These are phyloP conservation scores for Jatropha podagrica DNA, from an alignment of 441 rosid species.

Conservation along the genomic window DNA sequence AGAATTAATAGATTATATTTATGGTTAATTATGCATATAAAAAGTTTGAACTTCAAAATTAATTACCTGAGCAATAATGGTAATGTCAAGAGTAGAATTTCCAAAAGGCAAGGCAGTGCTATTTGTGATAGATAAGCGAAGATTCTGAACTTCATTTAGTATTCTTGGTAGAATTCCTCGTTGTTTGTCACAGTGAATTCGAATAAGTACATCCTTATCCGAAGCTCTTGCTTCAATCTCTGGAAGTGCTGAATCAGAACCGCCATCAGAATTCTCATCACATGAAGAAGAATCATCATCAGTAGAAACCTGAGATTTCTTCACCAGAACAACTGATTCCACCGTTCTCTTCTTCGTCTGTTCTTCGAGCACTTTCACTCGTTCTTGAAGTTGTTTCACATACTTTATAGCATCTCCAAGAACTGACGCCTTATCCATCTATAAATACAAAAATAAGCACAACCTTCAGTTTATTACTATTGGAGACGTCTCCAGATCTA, in stretches of 20 bases:
- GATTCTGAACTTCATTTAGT: slow-evolving; percentile 50
- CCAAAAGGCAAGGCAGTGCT: slow-evolving; percentile 72
- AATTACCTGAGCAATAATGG: slow-evolving; percentile 70
- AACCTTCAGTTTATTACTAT: too few species aligned
- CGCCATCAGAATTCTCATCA: slow-evolving; percentile 38
- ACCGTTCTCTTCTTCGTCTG: slow-evolving; percentile 48
- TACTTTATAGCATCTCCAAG: slow-evolving; percentile 57
- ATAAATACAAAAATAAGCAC: not conserved
- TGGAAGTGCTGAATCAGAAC: slow-evolving; percentile 42
- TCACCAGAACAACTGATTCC: slow-evolving; percentile 63
- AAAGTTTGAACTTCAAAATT: not conserved
- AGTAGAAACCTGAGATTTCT: slow-evolving; percentile 47
- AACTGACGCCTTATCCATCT: slow-evolving; percentile 73
- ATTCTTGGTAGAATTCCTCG: slow-evolving; percentile 47
- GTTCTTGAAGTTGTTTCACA: slow-evolving; percentile 58
- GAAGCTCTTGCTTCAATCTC: slow-evolving; percentile 78
- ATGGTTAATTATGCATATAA: too few species aligned
- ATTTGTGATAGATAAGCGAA: slow-evolving; percentile 49
- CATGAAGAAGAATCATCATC: slow-evolving; percentile 49
- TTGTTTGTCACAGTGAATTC: slow-evolving; percentile 66
- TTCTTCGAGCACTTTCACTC: slow-evolving; percentile 42
- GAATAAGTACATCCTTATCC: slow-evolving; percentile 61
- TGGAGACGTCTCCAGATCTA: too few species aligned
- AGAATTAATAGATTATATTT: not conserved
- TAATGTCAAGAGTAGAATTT: slow-evolving; percentile 59